A percentile compares a stretch with the other conserved stretches of the same genome.
Evolutionary conservation across 768 basidiomycete species (phyloP).

Genomic region (Scleroderma citrinum): DNA sequence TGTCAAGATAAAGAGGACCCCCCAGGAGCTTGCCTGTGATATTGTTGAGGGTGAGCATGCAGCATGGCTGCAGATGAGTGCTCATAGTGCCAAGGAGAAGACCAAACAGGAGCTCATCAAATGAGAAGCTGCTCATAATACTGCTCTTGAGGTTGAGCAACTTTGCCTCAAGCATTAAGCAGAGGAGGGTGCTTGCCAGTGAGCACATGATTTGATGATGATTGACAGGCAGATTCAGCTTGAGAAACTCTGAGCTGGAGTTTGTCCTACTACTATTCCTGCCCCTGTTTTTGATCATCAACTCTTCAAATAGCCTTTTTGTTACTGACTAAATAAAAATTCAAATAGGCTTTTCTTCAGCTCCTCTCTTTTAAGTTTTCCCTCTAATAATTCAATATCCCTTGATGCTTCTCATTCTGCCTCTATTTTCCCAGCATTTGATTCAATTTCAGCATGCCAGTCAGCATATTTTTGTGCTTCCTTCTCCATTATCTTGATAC

Average conservation of each 20-base stretch:
- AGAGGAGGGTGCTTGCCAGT: neutral
- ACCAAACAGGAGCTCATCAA: neutral
- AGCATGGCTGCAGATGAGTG: neutral
- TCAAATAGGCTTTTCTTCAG: neutral
- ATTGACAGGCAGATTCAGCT: constrained; percentile 2
- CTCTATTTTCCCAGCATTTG: neutral
- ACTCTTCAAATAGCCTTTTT: neutral
- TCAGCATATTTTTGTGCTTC: neutral
- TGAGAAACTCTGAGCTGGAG: neutral
- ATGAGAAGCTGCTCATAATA: neutral
- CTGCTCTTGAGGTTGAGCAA: neutral
- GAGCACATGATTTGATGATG: neutral
- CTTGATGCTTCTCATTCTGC: neutral
- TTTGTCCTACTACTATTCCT: too few relatives aligned
- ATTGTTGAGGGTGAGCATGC: neutral
- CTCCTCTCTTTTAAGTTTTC: constrained; percentile 6
- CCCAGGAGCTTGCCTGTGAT: neutral
- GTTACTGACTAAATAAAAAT: too few relatives aligned
- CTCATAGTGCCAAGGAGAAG: neutral
- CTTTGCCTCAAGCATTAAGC: neutral
- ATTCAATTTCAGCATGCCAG: neutral
- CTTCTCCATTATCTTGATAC: constrained; percentile 1
- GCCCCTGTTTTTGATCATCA: neutral
- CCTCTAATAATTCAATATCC: constrained; percentile 2
- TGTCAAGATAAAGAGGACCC: neutral